Percentiles rank a stretch among this genome's conserved stretches.
Evolutionary conservation across 2,329 filamentous ascomycete species (phyloP).

Genomic region (Byssothecium circinans): DNA sequence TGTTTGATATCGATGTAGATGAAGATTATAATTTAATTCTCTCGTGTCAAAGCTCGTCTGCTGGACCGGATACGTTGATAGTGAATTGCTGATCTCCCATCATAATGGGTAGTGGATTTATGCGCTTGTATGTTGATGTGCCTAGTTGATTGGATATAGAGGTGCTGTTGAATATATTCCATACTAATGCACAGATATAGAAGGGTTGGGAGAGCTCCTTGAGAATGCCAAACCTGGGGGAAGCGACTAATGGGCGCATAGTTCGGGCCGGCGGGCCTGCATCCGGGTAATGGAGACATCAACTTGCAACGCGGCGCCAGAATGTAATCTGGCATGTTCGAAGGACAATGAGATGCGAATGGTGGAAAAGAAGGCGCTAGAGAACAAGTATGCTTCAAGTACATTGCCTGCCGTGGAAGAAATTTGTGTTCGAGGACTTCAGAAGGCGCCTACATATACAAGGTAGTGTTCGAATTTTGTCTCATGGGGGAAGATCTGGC

Average conservation of each 20-base stretch:
- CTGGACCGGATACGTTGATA: background rate
- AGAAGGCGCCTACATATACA: no score
- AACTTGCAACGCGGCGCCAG: background rate
- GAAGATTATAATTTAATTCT: background rate
- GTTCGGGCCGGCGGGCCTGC: conserved; percentile 12
- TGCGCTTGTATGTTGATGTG: no score
- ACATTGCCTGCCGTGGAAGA: no score
- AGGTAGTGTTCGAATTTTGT: no score
- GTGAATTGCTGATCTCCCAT: background rate
- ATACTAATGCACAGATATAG: background rate
- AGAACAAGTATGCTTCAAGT: no score
- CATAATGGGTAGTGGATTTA: no score
- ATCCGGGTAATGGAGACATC: background rate
- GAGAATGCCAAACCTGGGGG: conserved; percentile 3
- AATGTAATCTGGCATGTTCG: no score
- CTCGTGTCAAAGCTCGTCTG: background rate
- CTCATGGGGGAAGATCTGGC: no score
- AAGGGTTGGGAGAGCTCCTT: conserved; percentile 4
- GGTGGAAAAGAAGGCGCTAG: no score
- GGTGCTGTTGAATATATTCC: background rate
- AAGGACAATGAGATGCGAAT: no score
- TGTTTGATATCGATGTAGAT: background rate
- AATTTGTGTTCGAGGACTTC: no score
- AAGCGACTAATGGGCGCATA: background rate
- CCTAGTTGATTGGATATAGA: no score